A percentile compares a stretch with the other conserved stretches of the same genome.
These are phyloP conservation scores for Penicillium digitatum DNA, from an alignment of 2,329 filamentous ascomycete genomes.

Conservation along the genomic window DNA sequence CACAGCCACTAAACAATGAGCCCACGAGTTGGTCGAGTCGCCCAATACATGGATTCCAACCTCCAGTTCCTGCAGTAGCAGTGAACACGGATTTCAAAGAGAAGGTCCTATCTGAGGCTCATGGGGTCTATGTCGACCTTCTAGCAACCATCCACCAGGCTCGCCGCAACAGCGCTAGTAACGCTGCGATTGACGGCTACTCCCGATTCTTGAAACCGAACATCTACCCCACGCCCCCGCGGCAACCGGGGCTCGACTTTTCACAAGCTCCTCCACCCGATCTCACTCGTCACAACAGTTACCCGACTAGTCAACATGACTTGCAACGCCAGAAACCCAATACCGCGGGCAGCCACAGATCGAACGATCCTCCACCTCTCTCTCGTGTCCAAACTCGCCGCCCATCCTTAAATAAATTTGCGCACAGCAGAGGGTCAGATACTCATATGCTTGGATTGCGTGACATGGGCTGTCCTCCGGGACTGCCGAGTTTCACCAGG, in stretches of 20 bases:
- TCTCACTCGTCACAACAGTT: constrained; percentile 34
- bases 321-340: constrained; percentile 22
- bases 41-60: constrained; percentile 22
- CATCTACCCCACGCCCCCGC: constrained; percentile 60
- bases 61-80: constrained; percentile 21
- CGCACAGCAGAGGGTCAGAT: constrained; percentile 25
- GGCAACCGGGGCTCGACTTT: constrained; percentile 52
- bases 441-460: constrained; percentile 30
- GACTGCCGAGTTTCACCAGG: constrained; percentile 30
- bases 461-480: constrained; percentile 32
- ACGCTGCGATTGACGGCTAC: constrained; percentile 38
- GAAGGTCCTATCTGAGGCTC: constrained; percentile 65
- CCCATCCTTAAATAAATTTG: constrained; percentile 26
- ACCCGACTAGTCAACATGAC: constrained; percentile 37
- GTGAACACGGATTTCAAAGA: constrained; percentile 59
- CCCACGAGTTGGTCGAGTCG: constrained; percentile 26
- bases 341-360: constrained; percentile 9
- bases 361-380: constrained; percentile 15
- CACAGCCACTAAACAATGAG: constrained; percentile 22
- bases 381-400: constrained; percentile 20
- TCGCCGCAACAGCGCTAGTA: constrained; percentile 48
- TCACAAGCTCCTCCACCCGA: constrained; percentile 32
- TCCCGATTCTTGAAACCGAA: constrained; percentile 50
- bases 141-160: constrained; percentile 60
- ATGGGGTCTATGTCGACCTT: constrained; percentile 68